Percentiles rank a stretch among this genome's conserved stretches.
phyloP scores from a whole-genome alignment of 495 filamentous ascomycete species.

The Daldinia concentrica region DNA sequence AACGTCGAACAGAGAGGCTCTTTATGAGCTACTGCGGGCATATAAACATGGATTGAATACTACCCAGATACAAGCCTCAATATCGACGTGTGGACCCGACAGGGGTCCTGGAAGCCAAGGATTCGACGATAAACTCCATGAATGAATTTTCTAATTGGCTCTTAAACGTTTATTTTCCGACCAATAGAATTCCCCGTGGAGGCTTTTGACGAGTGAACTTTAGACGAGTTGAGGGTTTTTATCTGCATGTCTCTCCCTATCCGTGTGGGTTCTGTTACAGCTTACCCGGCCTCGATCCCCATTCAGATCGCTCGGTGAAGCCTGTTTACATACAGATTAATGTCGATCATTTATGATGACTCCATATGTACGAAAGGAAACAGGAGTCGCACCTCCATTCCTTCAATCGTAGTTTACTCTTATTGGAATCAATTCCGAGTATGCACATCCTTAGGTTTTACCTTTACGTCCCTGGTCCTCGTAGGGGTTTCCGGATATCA shows the following conservation, averaged over 20 bases:
- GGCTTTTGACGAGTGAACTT: constrained; percentile 12
- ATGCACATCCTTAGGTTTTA: not conserved
- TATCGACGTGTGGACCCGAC: constrained; percentile 9
- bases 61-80: not conserved
- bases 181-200: constrained; percentile 26
- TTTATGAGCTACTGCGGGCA: not conserved
- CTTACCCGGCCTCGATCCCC: constrained; percentile 20
- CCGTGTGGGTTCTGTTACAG: constrained; percentile 19
- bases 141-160: constrained; percentile 40
- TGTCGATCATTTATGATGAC: constrained; percentile 20
- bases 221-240: constrained; percentile 19
- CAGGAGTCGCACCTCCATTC: constrained; percentile 7
- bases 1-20: not conserved
- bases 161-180: constrained; percentile 19
- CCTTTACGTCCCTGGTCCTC: not conserved
- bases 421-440: constrained; percentile 6
- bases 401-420: constrained; percentile 9
- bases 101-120: constrained; percentile 27
- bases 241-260: constrained; percentile 46
- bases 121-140: constrained; percentile 28
- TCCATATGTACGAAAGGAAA: constrained; percentile 11
- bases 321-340: constrained; percentile 16
- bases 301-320: constrained; percentile 38
- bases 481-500: not conserved
- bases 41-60: not conserved